phyloP scores from a whole-genome alignment of 1,139 yeast species.

The Pichia sp. region DNA sequence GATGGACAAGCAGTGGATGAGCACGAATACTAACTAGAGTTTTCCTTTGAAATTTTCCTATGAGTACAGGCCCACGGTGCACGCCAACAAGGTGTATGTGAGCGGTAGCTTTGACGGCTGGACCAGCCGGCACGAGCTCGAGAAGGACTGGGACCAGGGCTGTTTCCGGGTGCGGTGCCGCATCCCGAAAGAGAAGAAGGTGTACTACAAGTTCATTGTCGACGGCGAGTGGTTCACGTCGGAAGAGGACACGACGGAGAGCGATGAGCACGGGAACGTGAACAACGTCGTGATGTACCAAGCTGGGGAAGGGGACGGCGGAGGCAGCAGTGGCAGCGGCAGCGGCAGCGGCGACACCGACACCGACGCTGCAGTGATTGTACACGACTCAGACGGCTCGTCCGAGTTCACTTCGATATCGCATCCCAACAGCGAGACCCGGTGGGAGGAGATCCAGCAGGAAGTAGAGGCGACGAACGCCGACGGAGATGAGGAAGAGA shows the following conservation, averaged over 20 bases:
- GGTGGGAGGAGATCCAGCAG: constrained; percentile 1
- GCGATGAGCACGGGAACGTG: constrained; percentile 46
- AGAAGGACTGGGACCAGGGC: constrained; percentile 41
- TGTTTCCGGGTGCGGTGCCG: constrained; percentile 40
- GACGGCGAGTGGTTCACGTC: constrained; percentile 58
- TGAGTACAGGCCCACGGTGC: constrained; percentile 22
- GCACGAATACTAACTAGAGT: not conserved
- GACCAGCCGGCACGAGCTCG: constrained; percentile 48
- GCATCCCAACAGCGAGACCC: constrained; percentile 21
- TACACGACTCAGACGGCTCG: constrained; percentile 19
- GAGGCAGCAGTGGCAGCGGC: not conserved
- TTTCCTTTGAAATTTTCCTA: not conserved
- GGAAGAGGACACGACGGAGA: constrained; percentile 37
- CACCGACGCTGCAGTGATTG: constrained; percentile 14
- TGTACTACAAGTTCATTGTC: constrained; percentile 57
- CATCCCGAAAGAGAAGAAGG: constrained; percentile 31
- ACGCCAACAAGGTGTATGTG: constrained; percentile 43
- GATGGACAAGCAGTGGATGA: not conserved
- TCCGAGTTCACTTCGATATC: constrained; percentile 31
- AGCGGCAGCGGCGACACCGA: constrained; percentile 6
- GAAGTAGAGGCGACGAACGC: not conserved
- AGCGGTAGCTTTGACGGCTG: constrained; percentile 68
- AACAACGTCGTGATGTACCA: constrained; percentile 43
- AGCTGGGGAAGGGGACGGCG: too few species aligned
- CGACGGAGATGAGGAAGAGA: constrained; percentile 14